A percentile compares a stretch with the other conserved stretches of the same genome.
Evolutionary conservation across 306 rosid species (phyloP).

Genomic region (Prunus fruticosa): DNA sequence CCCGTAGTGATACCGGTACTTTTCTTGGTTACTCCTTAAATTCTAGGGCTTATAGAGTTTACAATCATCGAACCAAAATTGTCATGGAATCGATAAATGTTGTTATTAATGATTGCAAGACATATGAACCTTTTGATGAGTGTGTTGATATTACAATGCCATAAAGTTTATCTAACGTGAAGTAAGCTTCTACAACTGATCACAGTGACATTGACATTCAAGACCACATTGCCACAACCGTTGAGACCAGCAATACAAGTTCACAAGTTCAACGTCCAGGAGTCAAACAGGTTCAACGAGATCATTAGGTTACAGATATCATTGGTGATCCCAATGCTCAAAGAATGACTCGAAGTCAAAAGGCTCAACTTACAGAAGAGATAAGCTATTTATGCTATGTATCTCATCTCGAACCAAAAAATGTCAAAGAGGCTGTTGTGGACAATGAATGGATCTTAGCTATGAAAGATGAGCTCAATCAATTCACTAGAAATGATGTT

Average conservation of each 20-base stretch:
- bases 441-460: background rate
- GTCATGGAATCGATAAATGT: background rate
- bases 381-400: background rate
- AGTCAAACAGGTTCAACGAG: background rate
- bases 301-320: background rate
- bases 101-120: background rate
- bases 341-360: background rate
- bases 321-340: background rate
- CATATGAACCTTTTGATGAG: background rate
- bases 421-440: background rate
- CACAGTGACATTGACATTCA: background rate
- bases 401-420: background rate
- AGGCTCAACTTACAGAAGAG: background rate
- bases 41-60: background rate
- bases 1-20: background rate
- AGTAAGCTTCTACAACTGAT: background rate
- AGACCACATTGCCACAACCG: background rate
- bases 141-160: background rate
- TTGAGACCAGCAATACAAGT: background rate
- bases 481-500: background rate
- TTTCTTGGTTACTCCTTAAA: background rate
- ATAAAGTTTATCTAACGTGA: background rate
- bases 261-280: background rate
- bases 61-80: background rate
- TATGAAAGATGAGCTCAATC: background rate